A percentile compares a stretch with the other conserved stretches of the same genome.
These are phyloP conservation scores for Pichia kudriavzevii DNA, from an alignment of 1,139 yeast genomes.

Conservation along the genomic window DNA sequence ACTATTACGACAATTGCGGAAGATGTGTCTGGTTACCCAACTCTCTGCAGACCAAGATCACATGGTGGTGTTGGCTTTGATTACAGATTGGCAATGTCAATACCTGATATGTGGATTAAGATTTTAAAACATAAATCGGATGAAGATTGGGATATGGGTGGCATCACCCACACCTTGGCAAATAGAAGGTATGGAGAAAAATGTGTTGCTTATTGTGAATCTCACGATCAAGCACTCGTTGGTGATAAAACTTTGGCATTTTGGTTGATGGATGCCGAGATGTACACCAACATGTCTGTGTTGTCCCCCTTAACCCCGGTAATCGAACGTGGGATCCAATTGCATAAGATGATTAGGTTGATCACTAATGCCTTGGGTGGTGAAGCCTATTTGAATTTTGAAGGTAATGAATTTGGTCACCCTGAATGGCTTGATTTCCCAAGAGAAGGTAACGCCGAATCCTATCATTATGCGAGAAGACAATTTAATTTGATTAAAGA, in stretches of 20 bases:
- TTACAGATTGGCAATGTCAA: conserved; percentile 91
- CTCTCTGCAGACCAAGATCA: conserved; percentile 66
- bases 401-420: conserved; percentile 97
- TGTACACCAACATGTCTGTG: conserved; percentile 92
- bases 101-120: conserved; percentile 99
- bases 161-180: conserved; percentile 72
- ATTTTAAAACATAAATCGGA: conserved; percentile 74
- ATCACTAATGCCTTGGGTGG: conserved; percentile 88
- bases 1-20: conserved; percentile 81
- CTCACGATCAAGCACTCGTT: conserved; percentile 95
- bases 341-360: conserved; percentile 85
- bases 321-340: conserved; percentile 79
- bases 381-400: conserved; percentile 91
- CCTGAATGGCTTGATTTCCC: conserved; percentile 99
- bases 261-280: conserved; percentile 97
- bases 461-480: conserved; percentile 90
- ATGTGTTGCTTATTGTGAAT: conserved; percentile 89
- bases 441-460: conserved; percentile 76
- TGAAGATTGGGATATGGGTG: conserved; percentile 87
- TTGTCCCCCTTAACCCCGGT: conserved; percentile 66
- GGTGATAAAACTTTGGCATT: conserved; percentile 96
- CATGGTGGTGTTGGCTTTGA: conserved; percentile 91
- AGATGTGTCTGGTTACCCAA: conserved; percentile 97
- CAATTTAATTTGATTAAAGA: conserved; percentile 86
- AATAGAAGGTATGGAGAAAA: conserved; percentile 86